Percentiles rank a stretch among this genome's conserved stretches.
Evolutionary conservation across 1,284 basidiomycete genomes (phyloP).

Genomic region (Lentinula novae-zelandiae): DNA sequence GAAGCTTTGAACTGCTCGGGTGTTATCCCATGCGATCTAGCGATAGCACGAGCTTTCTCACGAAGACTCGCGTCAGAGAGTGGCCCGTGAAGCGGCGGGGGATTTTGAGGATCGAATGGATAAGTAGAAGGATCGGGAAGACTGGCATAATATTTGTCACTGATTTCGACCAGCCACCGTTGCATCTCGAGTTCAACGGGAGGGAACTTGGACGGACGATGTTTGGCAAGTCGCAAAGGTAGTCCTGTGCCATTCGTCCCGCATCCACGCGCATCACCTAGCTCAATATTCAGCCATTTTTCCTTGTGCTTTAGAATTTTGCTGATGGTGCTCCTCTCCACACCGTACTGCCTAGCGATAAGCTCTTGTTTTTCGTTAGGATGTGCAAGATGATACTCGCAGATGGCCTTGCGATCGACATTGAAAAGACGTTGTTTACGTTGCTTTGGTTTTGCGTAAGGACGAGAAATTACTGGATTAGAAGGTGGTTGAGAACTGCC

Average conservation of each 20-base stretch:
- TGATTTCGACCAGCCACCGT: background rate
- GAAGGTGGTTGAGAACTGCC: conserved; percentile 17
- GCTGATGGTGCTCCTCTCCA: conserved; percentile 91
- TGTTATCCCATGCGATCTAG: conserved; percentile 49
- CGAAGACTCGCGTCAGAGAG: conserved; percentile 75
- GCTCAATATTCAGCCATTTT: conserved; percentile 69
- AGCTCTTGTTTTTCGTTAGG: conserved; percentile 76
- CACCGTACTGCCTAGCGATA: conserved; percentile 70
- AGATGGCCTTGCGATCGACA: conserved; percentile 75
- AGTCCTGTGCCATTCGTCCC: background rate
- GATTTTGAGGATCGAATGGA: conserved; percentile 43
- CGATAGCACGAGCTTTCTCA: conserved; percentile 67
- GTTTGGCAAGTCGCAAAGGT: conserved; percentile 3
- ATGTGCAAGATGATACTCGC: conserved; percentile 59
- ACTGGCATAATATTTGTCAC: conserved; percentile 32
- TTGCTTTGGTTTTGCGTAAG: conserved; percentile 42
- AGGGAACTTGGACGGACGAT: conserved; percentile 10
- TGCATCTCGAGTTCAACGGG: conserved; percentile 5
- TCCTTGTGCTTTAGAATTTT: conserved; percentile 86
- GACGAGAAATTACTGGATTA: conserved; percentile 8
- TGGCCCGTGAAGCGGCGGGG: conserved; percentile 22
- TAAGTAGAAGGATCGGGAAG: conserved; percentile 51
- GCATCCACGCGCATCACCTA: conserved; percentile 5
- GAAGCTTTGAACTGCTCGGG: conserved; percentile 86
- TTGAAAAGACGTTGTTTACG: conserved; percentile 73